Conservation (phyloP, 306 rosid genomes). For the Cajanus cajan region DNA sequence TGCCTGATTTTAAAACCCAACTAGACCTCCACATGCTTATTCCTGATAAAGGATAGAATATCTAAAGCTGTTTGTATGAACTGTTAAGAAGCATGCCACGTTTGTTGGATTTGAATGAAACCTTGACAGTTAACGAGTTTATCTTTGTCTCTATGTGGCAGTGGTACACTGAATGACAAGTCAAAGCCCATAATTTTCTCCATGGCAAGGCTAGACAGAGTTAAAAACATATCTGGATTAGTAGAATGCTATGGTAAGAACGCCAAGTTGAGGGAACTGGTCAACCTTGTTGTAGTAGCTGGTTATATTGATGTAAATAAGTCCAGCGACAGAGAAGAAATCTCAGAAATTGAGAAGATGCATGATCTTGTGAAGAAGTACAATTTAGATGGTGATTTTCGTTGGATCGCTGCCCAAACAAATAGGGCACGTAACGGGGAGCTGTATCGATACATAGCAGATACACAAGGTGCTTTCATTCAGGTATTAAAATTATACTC, state of each 20-base stretch:
- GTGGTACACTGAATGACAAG: constrained; percentile 66
- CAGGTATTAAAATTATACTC: constrained; percentile 52
- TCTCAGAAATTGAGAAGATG: constrained; percentile 92
- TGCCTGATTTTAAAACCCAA: neutral
- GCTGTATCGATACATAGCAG: constrained; percentile 89
- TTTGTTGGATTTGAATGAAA: neutral
- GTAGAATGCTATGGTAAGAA: constrained; percentile 80
- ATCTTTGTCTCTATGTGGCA: constrained; percentile 40
- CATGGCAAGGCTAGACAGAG: constrained; percentile 85
- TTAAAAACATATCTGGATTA: constrained; percentile 81
- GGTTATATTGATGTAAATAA: constrained; percentile 75
- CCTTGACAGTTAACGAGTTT: neutral
- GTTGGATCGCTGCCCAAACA: constrained; percentile 87
- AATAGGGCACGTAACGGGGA: constrained; percentile 94
- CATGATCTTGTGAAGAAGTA: constrained; percentile 60
- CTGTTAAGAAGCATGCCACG: neutral
- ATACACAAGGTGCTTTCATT: constrained; percentile 77
- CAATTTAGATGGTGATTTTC: constrained; percentile 63
- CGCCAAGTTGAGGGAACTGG: constrained; percentile 75
- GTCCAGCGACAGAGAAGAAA: constrained; percentile 91
- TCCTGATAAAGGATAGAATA: neutral
- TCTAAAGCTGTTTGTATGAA: neutral
- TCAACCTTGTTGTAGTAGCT: constrained; percentile 78
- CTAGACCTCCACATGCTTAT: neutral
- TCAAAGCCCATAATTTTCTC: constrained; percentile 89